These are phyloP conservation scores for Nakazawaea ernobii DNA, from an alignment of 805 yeast species.

Conservation along the genomic window DNA sequence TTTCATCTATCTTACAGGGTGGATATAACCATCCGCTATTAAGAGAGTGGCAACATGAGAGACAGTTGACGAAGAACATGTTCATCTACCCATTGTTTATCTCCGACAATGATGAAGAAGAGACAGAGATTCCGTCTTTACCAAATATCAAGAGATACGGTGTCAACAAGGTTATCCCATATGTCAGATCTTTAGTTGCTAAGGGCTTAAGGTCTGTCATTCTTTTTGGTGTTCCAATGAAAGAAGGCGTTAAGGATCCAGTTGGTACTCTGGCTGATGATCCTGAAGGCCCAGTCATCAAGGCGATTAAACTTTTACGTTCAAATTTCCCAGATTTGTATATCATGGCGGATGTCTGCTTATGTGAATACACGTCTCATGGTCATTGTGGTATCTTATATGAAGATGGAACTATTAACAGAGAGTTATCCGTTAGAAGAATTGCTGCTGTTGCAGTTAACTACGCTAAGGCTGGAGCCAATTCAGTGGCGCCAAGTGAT, in stretches of 20 bases:
- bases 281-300: conserved; percentile 92
- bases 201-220: conserved; percentile 87
- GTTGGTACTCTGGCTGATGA: conserved; percentile 91
- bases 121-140: conserved; percentile 62
- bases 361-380: conserved; percentile 94
- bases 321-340: conserved; percentile 73
- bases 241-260: conserved; percentile 70
- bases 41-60: conserved; percentile 87
- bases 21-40: conserved; percentile 89
- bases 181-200: conserved; percentile 58
- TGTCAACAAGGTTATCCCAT: conserved; percentile 68
- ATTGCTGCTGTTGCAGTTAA: conserved; percentile 93
- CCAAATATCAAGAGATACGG: conserved; percentile 91
- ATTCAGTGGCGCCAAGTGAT: conserved; percentile 94
- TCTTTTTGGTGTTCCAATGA: conserved; percentile 85
- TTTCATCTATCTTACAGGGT: conserved; percentile 81
- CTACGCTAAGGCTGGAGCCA: conserved; percentile 93
- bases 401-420: conserved; percentile 81
- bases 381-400: conserved; percentile 96
- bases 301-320: conserved; percentile 61
- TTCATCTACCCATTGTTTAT: conserved; percentile 90
- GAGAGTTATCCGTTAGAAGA: conserved; percentile 70
- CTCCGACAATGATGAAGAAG: conserved; percentile 77
- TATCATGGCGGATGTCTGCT: conserved; percentile 90
- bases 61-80: conserved; percentile 80